These are phyloP conservation scores for Moniliella sp. DNA, from an alignment of 1,284 basidiomycete genomes.

Conservation along the genomic window DNA sequence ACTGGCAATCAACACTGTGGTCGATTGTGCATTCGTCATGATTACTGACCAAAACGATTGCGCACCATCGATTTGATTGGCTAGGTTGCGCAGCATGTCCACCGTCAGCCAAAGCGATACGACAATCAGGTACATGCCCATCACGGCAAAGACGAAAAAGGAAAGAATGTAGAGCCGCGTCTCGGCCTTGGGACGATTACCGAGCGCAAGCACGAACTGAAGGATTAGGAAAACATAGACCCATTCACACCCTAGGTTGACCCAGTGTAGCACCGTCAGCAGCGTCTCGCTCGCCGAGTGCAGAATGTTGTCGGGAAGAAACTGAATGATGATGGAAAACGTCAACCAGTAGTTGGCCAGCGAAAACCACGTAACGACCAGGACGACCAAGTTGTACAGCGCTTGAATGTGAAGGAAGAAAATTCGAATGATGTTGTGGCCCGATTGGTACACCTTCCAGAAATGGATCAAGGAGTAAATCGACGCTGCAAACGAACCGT, in stretches of 20 bases:
- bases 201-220: slow-evolving; percentile 73
- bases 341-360: slow-evolving; percentile 67
- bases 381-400: slow-evolving; percentile 4
- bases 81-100: slow-evolving; percentile 8
- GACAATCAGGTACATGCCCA: slow-evolving; percentile 24
- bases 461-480: slow-evolving; percentile 65
- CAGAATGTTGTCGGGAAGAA: slow-evolving; percentile 52
- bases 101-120: slow-evolving; percentile 29
- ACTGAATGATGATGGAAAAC: slow-evolving; percentile 81
- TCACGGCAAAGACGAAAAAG: slow-evolving; percentile 42
- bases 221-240: slow-evolving; percentile 63
- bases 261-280: slow-evolving; percentile 46
- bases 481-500: slow-evolving; percentile 64
- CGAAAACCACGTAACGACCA: slow-evolving; percentile 62
- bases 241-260: slow-evolving; percentile 63
- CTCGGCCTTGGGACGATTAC: slow-evolving; percentile 82
- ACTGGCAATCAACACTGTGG: slow-evolving; percentile 24
- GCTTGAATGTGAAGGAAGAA: slow-evolving; percentile 52
- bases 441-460: slow-evolving; percentile 70
- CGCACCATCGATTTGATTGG: slow-evolving; percentile 13
- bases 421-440: slow-evolving; percentile 65
- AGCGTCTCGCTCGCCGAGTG: slow-evolving; percentile 49
- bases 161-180: slow-evolving; percentile 57
- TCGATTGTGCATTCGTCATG: too few relatives aligned
- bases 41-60: too few relatives aligned